Base-by-base conservation (phyloP, 257 asterid genomes). In the Mentha longifolia region DNA sequence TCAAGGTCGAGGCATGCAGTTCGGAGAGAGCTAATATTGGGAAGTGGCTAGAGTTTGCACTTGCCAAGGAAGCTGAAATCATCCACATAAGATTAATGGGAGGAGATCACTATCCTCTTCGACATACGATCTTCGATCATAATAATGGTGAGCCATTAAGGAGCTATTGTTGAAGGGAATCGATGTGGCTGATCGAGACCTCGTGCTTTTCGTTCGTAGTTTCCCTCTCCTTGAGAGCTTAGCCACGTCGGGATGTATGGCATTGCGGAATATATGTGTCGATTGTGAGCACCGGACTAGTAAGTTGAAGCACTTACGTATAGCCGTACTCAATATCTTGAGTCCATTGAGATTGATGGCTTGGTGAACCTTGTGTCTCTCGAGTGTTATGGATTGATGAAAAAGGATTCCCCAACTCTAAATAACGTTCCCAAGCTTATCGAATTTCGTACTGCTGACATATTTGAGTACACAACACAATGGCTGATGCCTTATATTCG, bases 371-470 rank as follows among this genome's bases (percentile, higher is more conserved):
- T 63, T 7, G 39, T 19, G n/a, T 63, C 69, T 4, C 30, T 63
- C 0, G 7, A 3, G 7, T 42, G 16, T 11, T 10, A 25, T 19
- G 20, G 2, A 3, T 0, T 41, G 55, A 2, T 16, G 0, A 11
- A 0, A 8, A 20, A 7, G 5, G 8, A 13, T 13, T 13, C 51
- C 17, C 39, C 42, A 25, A n/a, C 2, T n/a, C 11, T 50, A 20
- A 11, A 43, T 19, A 62, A 41, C n/a, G 52, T 62, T 11, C 68
- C 68, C 2, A 39, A 62, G 33, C 68, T 62, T 61, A 35, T 47
- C 7, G 17, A 47, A 3, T 47, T 47, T 7, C 3, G 17, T 17
- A 47, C 16, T 4, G 0, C 3, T 6, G 17, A 13, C 16, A 3
- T 1, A n/a, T n/a, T n/a, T n/a, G n/a, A n/a, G n/a, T n/a, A n/a